Percentiles rank a stretch among this genome's conserved stretches.
These are phyloP conservation scores for Phlebiopsis gigantea DNA, from an alignment of 768 basidiomycete genomes.

Conservation along the genomic window DNA sequence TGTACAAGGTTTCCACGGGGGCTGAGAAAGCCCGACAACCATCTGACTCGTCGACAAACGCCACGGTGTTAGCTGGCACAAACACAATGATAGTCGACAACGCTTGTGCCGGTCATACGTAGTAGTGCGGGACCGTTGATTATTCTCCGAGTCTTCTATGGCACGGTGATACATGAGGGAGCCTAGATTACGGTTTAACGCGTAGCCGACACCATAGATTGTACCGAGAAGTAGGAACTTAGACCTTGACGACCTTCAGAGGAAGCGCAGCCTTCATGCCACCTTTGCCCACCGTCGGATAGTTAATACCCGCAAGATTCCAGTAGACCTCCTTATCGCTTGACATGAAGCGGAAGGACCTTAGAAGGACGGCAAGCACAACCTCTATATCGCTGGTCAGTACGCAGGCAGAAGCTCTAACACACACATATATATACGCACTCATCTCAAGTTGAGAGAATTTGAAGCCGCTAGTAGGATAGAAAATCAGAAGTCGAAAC, in stretches of 20 bases:
- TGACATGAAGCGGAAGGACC: conserved; percentile 11
- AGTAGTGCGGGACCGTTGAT: too few species aligned
- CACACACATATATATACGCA: background rate
- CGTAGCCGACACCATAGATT: too few species aligned
- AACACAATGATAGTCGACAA: too few species aligned
- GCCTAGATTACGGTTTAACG: too few species aligned
- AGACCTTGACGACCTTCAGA: conserved; percentile 8
- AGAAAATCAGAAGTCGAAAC: background rate
- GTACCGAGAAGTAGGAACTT: too few species aligned
- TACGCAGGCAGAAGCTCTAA: background rate
- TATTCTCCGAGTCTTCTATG: too few species aligned
- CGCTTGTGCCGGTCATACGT: too few species aligned
- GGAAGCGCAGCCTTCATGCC: conserved; percentile 4
- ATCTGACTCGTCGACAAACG: too few species aligned
- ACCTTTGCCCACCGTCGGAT: conserved; percentile 7
- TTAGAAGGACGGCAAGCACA: conserved; percentile 11
- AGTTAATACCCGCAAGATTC: conserved; percentile 14
- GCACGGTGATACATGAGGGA: too few species aligned
- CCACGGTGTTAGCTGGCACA: too few species aligned
- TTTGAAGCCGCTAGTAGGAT: conserved; percentile 15
- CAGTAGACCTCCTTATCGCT: conserved; percentile 12
- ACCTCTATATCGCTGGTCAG: conserved; percentile 6
- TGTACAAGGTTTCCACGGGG: too few species aligned
- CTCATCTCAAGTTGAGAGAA: conserved; percentile 25
- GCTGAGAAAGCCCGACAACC: too few species aligned